Evolutionary conservation across 345 rosid species (phyloP).

Genomic region (Pugionium cornutum): DNA sequence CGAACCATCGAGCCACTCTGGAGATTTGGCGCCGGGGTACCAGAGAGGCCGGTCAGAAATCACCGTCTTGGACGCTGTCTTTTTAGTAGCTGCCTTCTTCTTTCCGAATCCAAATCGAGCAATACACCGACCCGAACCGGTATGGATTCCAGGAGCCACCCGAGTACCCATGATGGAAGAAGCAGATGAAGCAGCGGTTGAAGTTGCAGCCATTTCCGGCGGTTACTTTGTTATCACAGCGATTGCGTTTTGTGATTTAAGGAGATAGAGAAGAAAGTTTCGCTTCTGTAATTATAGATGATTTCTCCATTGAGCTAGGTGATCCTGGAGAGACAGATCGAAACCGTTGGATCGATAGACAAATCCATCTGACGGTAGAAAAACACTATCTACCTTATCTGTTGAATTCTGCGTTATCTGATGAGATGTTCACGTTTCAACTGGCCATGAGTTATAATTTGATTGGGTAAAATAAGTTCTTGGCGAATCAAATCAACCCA

Average conservation of each 20-base stretch:
- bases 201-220: conserved; percentile 54
- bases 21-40: conserved; percentile 72
- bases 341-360: conserved; percentile 54
- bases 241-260: conserved; percentile 19
- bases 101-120: conserved; percentile 58
- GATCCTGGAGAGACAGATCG: conserved; percentile 6
- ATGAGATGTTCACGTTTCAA: no score
- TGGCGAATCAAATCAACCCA: neutral
- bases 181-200: conserved; percentile 59
- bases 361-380: conserved; percentile 71
- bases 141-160: conserved; percentile 30
- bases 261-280: neutral
- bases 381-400: conserved; percentile 52
- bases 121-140: conserved; percentile 45
- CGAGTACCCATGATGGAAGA: conserved; percentile 56
- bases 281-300: neutral
- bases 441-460: neutral
- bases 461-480: conserved; percentile 12
- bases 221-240: neutral
- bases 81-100: conserved; percentile 42
- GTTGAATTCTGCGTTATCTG: conserved; percentile 42
- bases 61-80: conserved; percentile 23
- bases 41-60: conserved; percentile 58
- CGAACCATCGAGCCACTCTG: conserved; percentile 75
- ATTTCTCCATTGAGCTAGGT: neutral